Base-by-base conservation (phyloP, 345 rosid genomes). In the Carallia brachiata region DNA sequence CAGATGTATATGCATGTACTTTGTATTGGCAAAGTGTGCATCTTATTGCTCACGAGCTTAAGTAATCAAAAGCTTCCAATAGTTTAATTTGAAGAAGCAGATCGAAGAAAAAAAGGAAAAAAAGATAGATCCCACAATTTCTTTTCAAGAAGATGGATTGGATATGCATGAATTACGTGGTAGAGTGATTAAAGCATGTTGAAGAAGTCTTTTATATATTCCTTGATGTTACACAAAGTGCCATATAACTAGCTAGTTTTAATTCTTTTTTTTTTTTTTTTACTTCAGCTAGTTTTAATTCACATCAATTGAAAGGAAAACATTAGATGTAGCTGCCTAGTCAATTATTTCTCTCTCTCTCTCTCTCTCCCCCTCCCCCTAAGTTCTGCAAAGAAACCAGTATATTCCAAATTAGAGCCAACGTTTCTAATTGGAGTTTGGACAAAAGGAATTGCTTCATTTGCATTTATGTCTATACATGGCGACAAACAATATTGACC, bases 241-340 rank as follows among this genome's bases (percentile, higher is more conserved):
- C 76, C 78, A 55, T 78, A 75, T 80, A 81, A 70, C 82, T 58
- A 62, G 59, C 59, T 57, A 62, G 69, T 57, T 69, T 44, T 28
- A n/a, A 52, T 19, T 15, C 19, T 23, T 23, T 23, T 23, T 23
- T 23, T 23, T 23, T 23, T 23, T 23, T 23, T 23, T 23, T 23
- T 23, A 23, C 23, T 23, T 23, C 23, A 62, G 59, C 59, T 57
- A 62, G 69, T 57, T 69, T 44, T 28, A n/a, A 52, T 19, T 15
- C 19, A 5, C 55, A 52, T 52, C 19, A 32, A 32, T 4, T 32
- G 34, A 32, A 32, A 32, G 34, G 34, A 32, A 32, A 32, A 32
- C 34, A 15, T 12, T 56, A 28, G 36, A 52, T 15, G 1, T 67
- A 4, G 31, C 4, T 57, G 44, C 55, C 23, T 39, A 39, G 54